Base-by-base conservation (phyloP, 148 eudicot species). In the Diospyros kaki region DNA sequence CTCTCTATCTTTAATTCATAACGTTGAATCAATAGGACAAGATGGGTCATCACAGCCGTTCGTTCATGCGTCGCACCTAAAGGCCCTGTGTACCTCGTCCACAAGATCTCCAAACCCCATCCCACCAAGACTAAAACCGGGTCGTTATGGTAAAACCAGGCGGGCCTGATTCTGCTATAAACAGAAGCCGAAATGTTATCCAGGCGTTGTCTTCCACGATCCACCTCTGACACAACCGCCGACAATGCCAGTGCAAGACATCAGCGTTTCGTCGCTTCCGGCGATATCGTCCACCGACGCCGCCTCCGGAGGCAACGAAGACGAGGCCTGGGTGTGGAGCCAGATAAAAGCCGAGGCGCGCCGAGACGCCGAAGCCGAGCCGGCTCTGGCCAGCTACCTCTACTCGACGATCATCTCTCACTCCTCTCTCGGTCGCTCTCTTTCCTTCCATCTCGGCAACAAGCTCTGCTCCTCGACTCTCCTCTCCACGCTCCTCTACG, bases 391-490 rank as follows among this genome's bases (percentile, higher is more conserved):
- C 1, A 87, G 92, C 65, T 94, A 89, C 84, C 84, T 92, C 15
- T 92, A 89, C 85, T 87, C 97, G 8, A 90, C 93, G 1, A 89
- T 94, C 54, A 85, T 92, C 50, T 81, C 94, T 42, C 98, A 94
- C 81, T 80, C 93, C 38, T 86, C 93, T 4, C 73, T 94, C 7
- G 87, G 84, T 38, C 86, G 96, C 6, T 89, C 98, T 2, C 88
- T 94, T 58, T 83, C 97, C 46, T 92, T 92, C 71, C 96, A 90
- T 70, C 79, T 94, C 5, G 97, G 92, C 43, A 92, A 92, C 78
- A 90, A 90, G 81, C 96, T 94, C 46, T 87, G 94, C 76, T 89
- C 89, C 67, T 89, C 98, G 3, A 94, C 98, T 4, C 81, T 94
- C 12, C 80, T 92, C 46, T 87, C 96, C 6, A 94, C 97, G 56